Evolutionary conservation across 306 rosid species (phyloP), one percentile per base, ranked within the genome.

Genomic region (Mimosa bimucronata): DNA sequence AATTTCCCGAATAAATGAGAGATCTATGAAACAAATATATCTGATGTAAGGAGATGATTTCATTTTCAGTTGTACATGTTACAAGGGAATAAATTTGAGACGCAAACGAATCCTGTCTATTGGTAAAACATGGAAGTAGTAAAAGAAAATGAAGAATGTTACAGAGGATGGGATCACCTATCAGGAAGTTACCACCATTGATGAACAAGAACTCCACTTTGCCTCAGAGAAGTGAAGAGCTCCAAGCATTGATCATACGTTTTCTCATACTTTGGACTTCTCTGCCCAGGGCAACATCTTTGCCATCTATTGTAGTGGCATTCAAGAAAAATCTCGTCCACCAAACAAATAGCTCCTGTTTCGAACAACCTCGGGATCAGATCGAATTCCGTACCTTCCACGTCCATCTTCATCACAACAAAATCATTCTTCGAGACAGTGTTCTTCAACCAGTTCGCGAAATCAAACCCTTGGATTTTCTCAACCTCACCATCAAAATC

Each of bases 381-480:
- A 79, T 95, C 96, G 13, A 95, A 93, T 44, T 93, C 99, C 0
- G 99, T 91, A 79, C 99, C 98, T 82, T 95, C 99, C 65, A 95
- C 98, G 79, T 95, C 99, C 99, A 95, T 93, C 82, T 95, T 95
- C 97, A 95, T 89, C 92, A 95, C 99, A 81, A 92, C 98, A 78
- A 89, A 95, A 83, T 95, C 99, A 73, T 82, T 95, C 88, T 65
- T 93, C 0, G 89, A 72, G 26, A 90, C 93, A 0, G 92, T 88
- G 62, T 74, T 88, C 92, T 90, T 90, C 89, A 95, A 79, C 99
- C 99, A 95, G 13, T 81, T 31, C 0, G 96, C 96, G 18, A 93
- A 93, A 86, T 95, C 99, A 75, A 95, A 95, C 7, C 97, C 99
- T 57, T 75, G 87, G 58, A 93, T 92, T 87, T 79, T 86, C 86